phyloP scores from a whole-genome alignment of 1,284 basidiomycete genomes.

The Pisolithus thermaeus region DNA sequence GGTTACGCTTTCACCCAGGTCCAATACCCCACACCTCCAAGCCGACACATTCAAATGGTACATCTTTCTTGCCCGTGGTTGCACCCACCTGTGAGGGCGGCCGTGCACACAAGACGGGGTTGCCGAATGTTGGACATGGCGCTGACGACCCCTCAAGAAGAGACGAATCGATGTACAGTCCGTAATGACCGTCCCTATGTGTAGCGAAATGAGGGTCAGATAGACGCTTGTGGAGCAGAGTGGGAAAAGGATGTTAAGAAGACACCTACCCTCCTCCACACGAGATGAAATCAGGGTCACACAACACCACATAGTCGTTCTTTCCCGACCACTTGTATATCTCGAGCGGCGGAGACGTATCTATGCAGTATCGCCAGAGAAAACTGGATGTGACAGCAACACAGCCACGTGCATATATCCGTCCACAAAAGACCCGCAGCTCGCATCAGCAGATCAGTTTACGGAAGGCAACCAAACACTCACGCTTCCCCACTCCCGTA shows the following conservation, averaged over 20 bases:
- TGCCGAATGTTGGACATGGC: constrained; percentile 82
- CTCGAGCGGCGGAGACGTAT: constrained; percentile 35
- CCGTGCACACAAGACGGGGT: constrained; percentile 69
- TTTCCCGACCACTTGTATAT: constrained; percentile 85
- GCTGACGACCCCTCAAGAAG: constrained; percentile 83
- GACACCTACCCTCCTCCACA: constrained; percentile 84
- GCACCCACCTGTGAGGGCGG: constrained; percentile 6
- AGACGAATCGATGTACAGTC: constrained; percentile 82
- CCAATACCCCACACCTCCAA: constrained; percentile 82
- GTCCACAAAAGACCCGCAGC: background rate
- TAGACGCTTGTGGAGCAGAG: background rate
- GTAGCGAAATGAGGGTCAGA: background rate
- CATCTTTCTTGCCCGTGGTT: constrained; percentile 32
- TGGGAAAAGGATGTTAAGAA: constrained; percentile 2
- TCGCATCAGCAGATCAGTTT: constrained; percentile 9
- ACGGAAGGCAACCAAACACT: constrained; percentile 28
- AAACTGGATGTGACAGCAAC: constrained; percentile 48
- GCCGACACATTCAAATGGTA: constrained; percentile 77
- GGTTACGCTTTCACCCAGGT: constrained; percentile 9
- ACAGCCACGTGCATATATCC: background rate
- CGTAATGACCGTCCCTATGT: constrained; percentile 77
- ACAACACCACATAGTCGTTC: constrained; percentile 89
- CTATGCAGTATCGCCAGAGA: constrained; percentile 55
- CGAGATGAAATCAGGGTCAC: constrained; percentile 74
- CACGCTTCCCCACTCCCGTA: constrained; percentile 85